Conservation (phyloP, 2,329 filamentous ascomycete genomes). For the Coniochaeta sp. region DNA sequence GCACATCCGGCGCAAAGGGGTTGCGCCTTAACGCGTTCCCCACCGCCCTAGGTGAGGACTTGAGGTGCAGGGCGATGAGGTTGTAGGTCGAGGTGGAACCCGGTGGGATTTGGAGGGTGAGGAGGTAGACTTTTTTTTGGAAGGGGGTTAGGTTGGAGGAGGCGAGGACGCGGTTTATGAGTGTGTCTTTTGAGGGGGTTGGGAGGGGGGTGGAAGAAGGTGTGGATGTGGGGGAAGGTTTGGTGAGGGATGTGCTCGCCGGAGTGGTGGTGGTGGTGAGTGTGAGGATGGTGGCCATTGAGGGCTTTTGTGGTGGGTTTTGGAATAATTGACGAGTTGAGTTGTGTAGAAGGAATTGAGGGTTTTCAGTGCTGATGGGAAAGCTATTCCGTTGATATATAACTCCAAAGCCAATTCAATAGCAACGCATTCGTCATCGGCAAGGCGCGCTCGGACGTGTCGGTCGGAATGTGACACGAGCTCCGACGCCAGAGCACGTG, state of each 20-base stretch:
- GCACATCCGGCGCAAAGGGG: conserved; percentile 75
- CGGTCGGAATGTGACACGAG: not conserved
- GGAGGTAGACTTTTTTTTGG: conserved; percentile 60
- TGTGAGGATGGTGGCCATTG: too few species aligned
- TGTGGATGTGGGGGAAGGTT: not conserved
- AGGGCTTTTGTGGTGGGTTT: too few species aligned
- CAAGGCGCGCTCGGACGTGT: not conserved
- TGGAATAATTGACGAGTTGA: too few species aligned
- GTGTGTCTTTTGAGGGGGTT: not conserved
- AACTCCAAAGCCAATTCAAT: too few species aligned
- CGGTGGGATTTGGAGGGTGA: conserved; percentile 69
- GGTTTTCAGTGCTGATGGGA: too few species aligned
- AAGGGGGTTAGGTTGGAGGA: conserved; percentile 40
- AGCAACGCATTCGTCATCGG: not conserved
- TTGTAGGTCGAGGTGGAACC: conserved; percentile 75
- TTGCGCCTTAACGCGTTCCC: conserved; percentile 72
- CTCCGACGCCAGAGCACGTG: not conserved
- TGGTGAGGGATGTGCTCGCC: too few species aligned
- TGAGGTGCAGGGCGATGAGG: conserved; percentile 58
- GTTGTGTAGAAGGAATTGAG: too few species aligned
- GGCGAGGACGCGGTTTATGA: conserved; percentile 17
- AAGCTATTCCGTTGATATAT: too few species aligned
- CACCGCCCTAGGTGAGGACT: conserved; percentile 67
- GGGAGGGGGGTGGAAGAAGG: not conserved
- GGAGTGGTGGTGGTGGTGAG: too few species aligned